Evolutionary conservation across 352 stramenopile species (phyloP).

Genomic region (Globisporangium canariense): DNA sequence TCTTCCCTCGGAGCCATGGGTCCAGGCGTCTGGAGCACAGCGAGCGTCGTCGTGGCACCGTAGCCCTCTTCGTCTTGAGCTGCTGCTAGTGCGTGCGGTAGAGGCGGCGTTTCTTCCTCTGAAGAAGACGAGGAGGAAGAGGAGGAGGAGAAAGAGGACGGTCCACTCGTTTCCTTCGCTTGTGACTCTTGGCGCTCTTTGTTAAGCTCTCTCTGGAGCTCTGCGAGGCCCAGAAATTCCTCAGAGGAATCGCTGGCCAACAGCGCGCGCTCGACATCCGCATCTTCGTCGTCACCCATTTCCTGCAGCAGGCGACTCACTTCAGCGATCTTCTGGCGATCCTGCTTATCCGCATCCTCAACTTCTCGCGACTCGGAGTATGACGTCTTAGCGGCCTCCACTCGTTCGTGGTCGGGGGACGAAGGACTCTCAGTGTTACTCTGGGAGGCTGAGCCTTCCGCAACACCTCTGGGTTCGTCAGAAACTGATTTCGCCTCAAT

Average conservation of each 20-base stretch:
- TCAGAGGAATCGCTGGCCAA: slow-evolving; percentile 29
- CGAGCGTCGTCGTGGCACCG: not conserved
- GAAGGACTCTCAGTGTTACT: too few relatives aligned
- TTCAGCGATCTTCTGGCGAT: slow-evolving; percentile 22
- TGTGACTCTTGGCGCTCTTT: too few relatives aligned
- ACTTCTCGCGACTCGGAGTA: not conserved
- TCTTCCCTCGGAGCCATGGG: slow-evolving; percentile 1
- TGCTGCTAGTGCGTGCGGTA: not conserved
- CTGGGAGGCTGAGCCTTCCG: too few relatives aligned
- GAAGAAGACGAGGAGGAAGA: not conserved
- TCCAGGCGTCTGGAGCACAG: not conserved
- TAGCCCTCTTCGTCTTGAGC: not conserved
- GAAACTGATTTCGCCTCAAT: not conserved
- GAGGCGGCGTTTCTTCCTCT: not conserved
- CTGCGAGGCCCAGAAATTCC: slow-evolving; percentile 31
- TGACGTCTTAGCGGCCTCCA: too few relatives aligned
- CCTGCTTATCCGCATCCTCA: not conserved
- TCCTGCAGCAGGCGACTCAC: slow-evolving; percentile 22
- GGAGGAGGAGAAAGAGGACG: not conserved
- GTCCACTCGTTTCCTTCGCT: not conserved
- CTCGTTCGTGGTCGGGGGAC: not conserved
- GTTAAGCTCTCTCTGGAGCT: slow-evolving; percentile 1
- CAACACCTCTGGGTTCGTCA: too few relatives aligned
- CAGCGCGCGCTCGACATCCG: slow-evolving; percentile 7
- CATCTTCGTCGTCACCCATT: slow-evolving; percentile 18